Conservation (phyloP, 495 filamentous ascomycete species). For the Staphylotrichum longicolle region DNA sequence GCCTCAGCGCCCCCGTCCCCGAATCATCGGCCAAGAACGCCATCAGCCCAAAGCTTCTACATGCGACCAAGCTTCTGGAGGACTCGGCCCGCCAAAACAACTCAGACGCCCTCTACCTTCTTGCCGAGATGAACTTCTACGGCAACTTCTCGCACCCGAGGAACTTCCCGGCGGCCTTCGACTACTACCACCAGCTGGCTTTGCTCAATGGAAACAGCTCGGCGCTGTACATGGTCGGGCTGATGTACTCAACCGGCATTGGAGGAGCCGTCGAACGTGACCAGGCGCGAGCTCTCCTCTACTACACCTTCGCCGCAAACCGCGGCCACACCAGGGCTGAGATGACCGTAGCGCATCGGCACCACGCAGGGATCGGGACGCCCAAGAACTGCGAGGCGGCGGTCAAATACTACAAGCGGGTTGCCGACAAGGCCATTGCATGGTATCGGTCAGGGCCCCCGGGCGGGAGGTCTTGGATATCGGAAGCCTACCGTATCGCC, state of each 20-base stretch:
- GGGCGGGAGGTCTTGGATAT: slow-evolving; percentile 73
- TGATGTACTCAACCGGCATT: slow-evolving; percentile 94
- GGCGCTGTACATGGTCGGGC: slow-evolving; percentile 90
- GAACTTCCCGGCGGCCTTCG: slow-evolving; percentile 78
- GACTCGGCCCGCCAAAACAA: slow-evolving; percentile 72
- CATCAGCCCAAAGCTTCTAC: slow-evolving; percentile 43
- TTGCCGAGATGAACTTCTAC: slow-evolving; percentile 95
- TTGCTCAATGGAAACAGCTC: slow-evolving; percentile 78
- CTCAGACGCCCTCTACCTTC: slow-evolving; percentile 82
- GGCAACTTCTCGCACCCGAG: slow-evolving; percentile 89
- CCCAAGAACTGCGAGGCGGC: slow-evolving; percentile 84
- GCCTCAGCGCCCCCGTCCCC: slow-evolving; percentile 40
- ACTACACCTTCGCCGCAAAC: slow-evolving; percentile 91
- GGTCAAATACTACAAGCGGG: slow-evolving; percentile 82
- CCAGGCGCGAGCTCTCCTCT: slow-evolving; percentile 87
- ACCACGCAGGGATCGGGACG: slow-evolving; percentile 81
- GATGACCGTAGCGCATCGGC: slow-evolving; percentile 89
- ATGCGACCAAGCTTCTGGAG: slow-evolving; percentile 72
- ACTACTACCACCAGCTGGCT: slow-evolving; percentile 76
- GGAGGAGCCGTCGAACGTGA: slow-evolving; percentile 79
- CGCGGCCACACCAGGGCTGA: slow-evolving; percentile 79
- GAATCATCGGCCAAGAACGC: slow-evolving; percentile 29
- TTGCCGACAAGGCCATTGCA: slow-evolving; percentile 87
- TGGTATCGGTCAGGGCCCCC: slow-evolving; percentile 88
- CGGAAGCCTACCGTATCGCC: slow-evolving; percentile 73